Conservation (phyloP, 768 basidiomycete genomes). For the Amanita rimosa region DNA sequence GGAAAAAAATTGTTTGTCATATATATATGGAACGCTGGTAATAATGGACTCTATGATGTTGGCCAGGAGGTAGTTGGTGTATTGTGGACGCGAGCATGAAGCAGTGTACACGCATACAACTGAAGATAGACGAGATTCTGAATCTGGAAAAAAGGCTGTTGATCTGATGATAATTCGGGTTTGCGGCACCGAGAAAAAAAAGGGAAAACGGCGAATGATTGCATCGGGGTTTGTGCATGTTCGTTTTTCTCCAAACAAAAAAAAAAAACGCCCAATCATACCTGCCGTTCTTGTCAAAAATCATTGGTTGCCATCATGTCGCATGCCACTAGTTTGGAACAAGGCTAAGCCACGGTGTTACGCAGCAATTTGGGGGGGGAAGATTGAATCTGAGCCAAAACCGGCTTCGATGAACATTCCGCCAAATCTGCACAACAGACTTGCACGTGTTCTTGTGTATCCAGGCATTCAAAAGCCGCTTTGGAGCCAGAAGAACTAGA, state of each 20-base stretch:
- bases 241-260: not conserved
- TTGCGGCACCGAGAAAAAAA: not conserved
- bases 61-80: not conserved
- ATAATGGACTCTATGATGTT: not conserved
- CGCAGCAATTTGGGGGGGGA: not conserved
- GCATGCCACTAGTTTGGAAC: not conserved
- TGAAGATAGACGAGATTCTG: not conserved
- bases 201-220: not conserved
- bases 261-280: not conserved
- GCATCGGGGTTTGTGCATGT: not conserved
- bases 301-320: too few species aligned
- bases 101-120: not conserved
- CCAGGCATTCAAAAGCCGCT: not conserved
- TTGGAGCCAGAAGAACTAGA: not conserved
- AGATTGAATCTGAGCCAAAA: not conserved
- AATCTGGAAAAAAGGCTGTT: not conserved
- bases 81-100: not conserved
- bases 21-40: not conserved
- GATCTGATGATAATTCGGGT: not conserved
- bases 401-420: not conserved
- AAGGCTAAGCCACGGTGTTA: not conserved
- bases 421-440: not conserved
- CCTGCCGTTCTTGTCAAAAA: not conserved
- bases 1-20: not conserved
- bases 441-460: not conserved